Base-by-base conservation (phyloP, 1,284 basidiomycete species). In the Schizopora paradoxa region DNA sequence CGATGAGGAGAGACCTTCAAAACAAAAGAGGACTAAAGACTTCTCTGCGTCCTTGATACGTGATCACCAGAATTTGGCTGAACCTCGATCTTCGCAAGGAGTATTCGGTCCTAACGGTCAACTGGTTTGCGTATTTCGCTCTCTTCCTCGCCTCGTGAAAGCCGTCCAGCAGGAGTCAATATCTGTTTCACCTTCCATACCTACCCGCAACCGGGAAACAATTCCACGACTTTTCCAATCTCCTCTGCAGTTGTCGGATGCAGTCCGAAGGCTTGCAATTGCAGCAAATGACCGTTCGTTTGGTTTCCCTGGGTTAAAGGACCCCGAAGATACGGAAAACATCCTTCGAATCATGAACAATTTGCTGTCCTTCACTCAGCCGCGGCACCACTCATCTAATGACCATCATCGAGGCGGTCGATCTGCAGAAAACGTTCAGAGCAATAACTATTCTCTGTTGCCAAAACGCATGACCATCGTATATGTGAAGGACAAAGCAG, bases 41-140 rank as follows among this genome's bases (percentile, higher is more conserved):
- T 23, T 69, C 74, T 1, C 56, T 78, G 5, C 58, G 51, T 21
- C 49, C 52, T 26, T 50, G 10, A 18, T 84, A 57, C 68, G 80
- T 42, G 76, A 72, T 45, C 73, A 79, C 55, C 86, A 89, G 63
- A 90, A 88, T 56, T 62, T 91, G 4, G 81, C 84, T 0, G 86
- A 89, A 56, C 86, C 88, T 0, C 70, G 86, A 48, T 84, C 86
- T 1, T 86, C 84, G 1, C 87, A 90, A 57, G 89, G 86, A 2
- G 73, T 82, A 0, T 95, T 94, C 66, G 86, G 91, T 0, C 86
- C 88, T 0, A 89, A 90, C 54, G 91, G 91, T 90, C 81, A 91
- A 65, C 69, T 94, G 1, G 77, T 93, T 0, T 89, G 82, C 58
- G 92, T 94, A 66, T 92, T 88, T 66, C 78, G 86, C 31, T 81